Conservation (phyloP, 768 basidiomycete genomes). For the Neoboletus subvelutipes region DNA sequence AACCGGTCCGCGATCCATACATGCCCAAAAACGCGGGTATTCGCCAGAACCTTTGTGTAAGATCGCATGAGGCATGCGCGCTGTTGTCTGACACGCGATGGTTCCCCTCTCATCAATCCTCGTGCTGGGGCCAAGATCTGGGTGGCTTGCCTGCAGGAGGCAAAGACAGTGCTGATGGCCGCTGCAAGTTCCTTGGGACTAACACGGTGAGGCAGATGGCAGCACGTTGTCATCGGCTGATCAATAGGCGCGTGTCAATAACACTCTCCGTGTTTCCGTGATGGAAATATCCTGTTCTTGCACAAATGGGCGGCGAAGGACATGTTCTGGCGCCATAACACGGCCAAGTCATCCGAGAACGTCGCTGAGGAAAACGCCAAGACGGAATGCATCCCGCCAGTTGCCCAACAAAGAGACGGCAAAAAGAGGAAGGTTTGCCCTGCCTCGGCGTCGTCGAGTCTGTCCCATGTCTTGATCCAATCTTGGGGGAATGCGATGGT, state of each 20-base stretch:
- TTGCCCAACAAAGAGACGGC: background rate
- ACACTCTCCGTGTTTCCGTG: background rate
- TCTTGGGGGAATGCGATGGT: background rate
- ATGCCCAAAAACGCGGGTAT: background rate
- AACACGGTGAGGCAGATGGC: background rate
- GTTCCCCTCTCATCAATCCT: background rate
- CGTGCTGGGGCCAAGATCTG: background rate
- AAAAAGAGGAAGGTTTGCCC: background rate
- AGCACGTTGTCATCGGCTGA: background rate
- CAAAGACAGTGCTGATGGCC: background rate
- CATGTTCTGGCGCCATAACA: background rate
- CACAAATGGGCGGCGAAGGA: background rate
- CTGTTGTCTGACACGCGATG: background rate
- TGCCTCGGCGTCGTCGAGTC: background rate
- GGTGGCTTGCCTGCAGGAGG: background rate
- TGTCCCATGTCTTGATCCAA: background rate
- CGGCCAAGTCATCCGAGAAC: background rate
- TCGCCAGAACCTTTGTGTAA: background rate
- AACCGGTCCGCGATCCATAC: background rate
- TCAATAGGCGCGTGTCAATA: background rate
- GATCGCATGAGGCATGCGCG: constrained; percentile 9
- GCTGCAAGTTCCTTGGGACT: background rate
- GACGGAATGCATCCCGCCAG: too few species aligned
- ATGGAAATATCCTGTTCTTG: background rate
- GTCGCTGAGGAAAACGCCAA: too few species aligned